These are phyloP conservation scores for Plasmodium falciparum DNA, from an alignment of 169 alveolate genomes.

Conservation along the genomic window DNA sequence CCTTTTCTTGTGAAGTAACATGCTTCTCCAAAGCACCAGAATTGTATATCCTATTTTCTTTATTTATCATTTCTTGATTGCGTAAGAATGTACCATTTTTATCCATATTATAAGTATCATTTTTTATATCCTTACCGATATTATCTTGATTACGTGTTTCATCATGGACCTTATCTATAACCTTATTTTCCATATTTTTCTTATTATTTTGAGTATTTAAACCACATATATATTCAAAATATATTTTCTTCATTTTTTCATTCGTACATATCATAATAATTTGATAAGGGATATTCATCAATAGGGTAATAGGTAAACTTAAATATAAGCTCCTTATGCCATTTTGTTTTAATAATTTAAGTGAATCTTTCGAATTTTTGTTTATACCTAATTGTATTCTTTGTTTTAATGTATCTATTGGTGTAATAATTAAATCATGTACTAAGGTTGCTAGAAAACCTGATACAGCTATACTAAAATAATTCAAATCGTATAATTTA, in stretches of 20 bases:
- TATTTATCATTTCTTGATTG: too few relatives aligned
- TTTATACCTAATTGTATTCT: conserved; percentile 93
- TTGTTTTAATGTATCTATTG: conserved; percentile 97
- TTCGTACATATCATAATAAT: conserved; percentile 93
- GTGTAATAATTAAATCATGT: conserved; percentile 97
- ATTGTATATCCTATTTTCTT: too few relatives aligned
- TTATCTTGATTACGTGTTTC: background rate
- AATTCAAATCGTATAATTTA: conserved; percentile 75
- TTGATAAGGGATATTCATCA: conserved; percentile 96
- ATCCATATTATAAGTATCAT: background rate
- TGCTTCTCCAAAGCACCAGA: too few relatives aligned
- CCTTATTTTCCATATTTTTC: conserved; percentile 17
- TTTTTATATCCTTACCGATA: background rate
- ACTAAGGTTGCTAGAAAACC: conserved; percentile 96
- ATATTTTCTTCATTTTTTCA: conserved; percentile 90
- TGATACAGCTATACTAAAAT: conserved; percentile 87
- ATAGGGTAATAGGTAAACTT: conserved; percentile 94
- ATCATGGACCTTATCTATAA: background rate
- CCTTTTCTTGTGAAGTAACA: too few relatives aligned
- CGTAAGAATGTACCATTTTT: background rate
- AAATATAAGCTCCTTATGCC: conserved; percentile 93
- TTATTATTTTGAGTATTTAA: background rate
- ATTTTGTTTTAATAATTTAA: conserved; percentile 87
- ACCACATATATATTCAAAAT: conserved; percentile 57
- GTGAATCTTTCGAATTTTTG: conserved; percentile 56